These are phyloP conservation scores for Trametes elegans DNA, from an alignment of 768 basidiomycete genomes.

Conservation along the genomic window DNA sequence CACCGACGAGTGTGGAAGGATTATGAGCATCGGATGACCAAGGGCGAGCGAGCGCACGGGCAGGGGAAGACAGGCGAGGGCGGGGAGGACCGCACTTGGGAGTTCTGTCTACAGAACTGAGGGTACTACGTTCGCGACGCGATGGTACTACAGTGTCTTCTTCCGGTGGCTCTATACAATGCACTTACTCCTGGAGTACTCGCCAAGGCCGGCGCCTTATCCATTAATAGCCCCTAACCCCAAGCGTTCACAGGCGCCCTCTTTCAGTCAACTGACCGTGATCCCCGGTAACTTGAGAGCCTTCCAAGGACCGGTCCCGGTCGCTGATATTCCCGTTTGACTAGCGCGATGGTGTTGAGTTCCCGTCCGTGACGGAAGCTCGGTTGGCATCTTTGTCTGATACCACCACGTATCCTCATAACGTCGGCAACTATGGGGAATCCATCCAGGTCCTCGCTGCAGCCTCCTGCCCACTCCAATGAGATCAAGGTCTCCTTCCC, in stretches of 20 bases:
- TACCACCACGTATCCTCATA: neutral
- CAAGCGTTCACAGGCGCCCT: no score
- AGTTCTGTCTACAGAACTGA: slow-evolving; percentile 56
- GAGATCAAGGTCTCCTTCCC: slow-evolving; percentile 43
- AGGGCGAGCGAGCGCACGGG: slow-evolving; percentile 73
- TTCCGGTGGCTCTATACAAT: no score
- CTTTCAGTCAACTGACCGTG: no score
- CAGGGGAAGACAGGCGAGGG: slow-evolving; percentile 66
- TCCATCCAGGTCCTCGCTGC: neutral
- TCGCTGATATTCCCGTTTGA: no score
- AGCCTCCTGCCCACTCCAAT: slow-evolving; percentile 34
- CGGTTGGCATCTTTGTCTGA: neutral
- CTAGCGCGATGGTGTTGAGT: no score
- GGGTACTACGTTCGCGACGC: no score
- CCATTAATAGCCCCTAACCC: no score
- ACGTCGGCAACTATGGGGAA: neutral
- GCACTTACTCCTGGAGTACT: no score
- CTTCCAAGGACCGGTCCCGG: no score
- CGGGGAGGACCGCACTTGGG: slow-evolving; percentile 86
- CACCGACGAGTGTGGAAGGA: slow-evolving; percentile 68
- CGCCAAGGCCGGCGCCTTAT: no score
- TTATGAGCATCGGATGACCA: slow-evolving; percentile 94
- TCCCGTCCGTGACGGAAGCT: neutral
- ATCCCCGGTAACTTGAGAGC: no score
- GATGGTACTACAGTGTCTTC: no score